Conservation (phyloP, 2,329 filamentous ascomycete genomes). For the Beauveria rudraprayagi region DNA sequence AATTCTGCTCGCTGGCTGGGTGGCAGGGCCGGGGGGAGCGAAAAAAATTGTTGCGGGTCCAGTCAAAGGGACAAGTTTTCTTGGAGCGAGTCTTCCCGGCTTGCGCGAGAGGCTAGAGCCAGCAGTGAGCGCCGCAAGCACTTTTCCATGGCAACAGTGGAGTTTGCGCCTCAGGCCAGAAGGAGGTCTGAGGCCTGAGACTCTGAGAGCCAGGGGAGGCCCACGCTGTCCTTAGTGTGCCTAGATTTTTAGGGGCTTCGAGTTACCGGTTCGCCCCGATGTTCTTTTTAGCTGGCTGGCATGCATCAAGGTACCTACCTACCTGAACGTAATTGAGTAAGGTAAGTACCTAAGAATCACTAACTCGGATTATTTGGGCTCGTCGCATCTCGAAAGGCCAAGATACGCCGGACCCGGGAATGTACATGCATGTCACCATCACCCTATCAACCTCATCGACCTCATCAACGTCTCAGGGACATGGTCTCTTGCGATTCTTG, state of each 20-base stretch:
- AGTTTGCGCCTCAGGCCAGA: constrained; percentile 11
- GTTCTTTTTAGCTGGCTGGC: not conserved
- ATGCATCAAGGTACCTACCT: not conserved
- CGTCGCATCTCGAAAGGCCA: not conserved
- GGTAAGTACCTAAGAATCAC: too few species aligned
- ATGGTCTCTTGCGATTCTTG: too few species aligned
- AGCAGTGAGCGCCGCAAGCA: not conserved
- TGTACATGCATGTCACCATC: too few species aligned
- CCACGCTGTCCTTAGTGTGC: not conserved
- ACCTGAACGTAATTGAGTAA: not conserved
- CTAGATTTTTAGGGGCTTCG: not conserved
- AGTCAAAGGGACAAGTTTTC: constrained; percentile 36
- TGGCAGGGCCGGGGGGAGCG: constrained; percentile 32
- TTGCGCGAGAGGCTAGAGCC: constrained; percentile 23
- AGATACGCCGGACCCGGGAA: too few species aligned
- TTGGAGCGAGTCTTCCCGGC: constrained; percentile 47
- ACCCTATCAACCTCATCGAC: too few species aligned
- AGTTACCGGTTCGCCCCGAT: constrained; percentile 13
- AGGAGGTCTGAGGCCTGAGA: not conserved
- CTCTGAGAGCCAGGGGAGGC: not conserved
- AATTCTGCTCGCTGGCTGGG: constrained; percentile 37
- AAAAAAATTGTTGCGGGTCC: constrained; percentile 45
- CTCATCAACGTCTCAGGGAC: too few species aligned
- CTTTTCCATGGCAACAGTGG: constrained; percentile 15
- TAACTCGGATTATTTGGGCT: not conserved